Conservation (phyloP, 2,329 filamentous ascomycete species). For the Colletotrichum sp. region DNA sequence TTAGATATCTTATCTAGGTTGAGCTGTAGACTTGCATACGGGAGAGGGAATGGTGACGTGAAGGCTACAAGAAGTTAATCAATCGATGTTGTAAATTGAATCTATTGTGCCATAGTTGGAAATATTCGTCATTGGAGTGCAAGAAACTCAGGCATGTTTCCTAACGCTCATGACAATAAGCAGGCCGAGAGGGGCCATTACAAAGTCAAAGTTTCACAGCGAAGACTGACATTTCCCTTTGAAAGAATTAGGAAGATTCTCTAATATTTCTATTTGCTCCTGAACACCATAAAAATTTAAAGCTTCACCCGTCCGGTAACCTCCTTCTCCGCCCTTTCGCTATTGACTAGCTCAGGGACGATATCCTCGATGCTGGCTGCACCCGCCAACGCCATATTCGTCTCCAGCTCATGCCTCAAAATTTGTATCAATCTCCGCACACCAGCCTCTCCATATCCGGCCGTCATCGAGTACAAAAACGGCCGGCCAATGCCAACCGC, state of each 20-base stretch:
- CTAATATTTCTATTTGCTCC: neutral
- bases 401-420: conserved; percentile 49
- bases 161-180: too few relatives aligned
- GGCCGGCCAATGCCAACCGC: conserved; percentile 75
- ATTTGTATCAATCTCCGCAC: conserved; percentile 56
- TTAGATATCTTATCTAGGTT: conserved; percentile 27
- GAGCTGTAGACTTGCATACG: neutral
- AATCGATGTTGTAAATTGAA: too few relatives aligned
- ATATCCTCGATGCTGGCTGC: conserved; percentile 71
- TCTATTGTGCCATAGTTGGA: too few relatives aligned
- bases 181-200: accelerated
- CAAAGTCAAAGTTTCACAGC: too few relatives aligned
- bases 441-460: conserved; percentile 48
- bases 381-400: conserved; percentile 64
- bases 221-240: too few relatives aligned
- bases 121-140: too few relatives aligned
- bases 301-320: conserved; percentile 21
- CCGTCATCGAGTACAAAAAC: conserved; percentile 63
- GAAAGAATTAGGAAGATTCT: neutral
- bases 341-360: conserved; percentile 32
- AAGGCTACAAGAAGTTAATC: too few relatives aligned
- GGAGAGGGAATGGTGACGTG: too few relatives aligned
- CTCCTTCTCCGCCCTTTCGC: conserved; percentile 22
- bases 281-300: neutral
- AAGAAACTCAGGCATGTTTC: too few relatives aligned